Evolutionary conservation across 352 stramenopile genomes (phyloP), one percentile per base, ranked within the genome.

Genomic region (Phytophthora capsici): DNA sequence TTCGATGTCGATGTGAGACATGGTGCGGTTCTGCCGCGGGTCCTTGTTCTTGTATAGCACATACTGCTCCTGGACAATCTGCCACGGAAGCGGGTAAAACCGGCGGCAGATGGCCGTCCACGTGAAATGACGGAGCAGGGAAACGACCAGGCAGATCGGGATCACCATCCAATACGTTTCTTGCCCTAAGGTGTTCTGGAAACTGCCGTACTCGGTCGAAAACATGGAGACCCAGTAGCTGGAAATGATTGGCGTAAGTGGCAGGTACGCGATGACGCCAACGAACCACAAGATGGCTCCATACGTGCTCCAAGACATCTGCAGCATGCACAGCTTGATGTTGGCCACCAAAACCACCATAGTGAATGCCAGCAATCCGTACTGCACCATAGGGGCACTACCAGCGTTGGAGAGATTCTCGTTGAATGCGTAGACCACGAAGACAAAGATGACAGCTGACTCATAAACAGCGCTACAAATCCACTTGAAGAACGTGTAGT

Each of bases 261-360:
- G 86, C 23, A 94, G 26, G 52, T 89, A 94, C 14, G 79, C 63
- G 6, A 94, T 38, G 6, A 94, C 76, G 28, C 86, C 86, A 5
- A 89, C 46, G 25, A 82, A 81, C 82, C 81, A 93, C 13, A 80
- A 52, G 10, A 85, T 6, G 4, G 55, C 69, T 26, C 76, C 78
- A 36, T 82, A 78, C 7, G 75, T 13, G 2, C 59, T 88, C 86
- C 86, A 94, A 26, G 84, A 91, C 84, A 92, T 90, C 59, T 94
- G 86, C 26, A 93, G 60, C 73, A 91, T 70, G 19, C 59, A 72
- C 37, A 94, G 83, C 84, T 99, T 99, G 58, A 97, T 78, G 57
- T 98, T 98, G 40, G 95, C 83, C 3, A 98, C 75, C 54, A 98
- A 83, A 37, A 99, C 88, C 9, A 99, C 82, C 62, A 94, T 88